Base-by-base conservation (phyloP, 352 stramenopile species). In the Plasmopara muralis region DNA sequence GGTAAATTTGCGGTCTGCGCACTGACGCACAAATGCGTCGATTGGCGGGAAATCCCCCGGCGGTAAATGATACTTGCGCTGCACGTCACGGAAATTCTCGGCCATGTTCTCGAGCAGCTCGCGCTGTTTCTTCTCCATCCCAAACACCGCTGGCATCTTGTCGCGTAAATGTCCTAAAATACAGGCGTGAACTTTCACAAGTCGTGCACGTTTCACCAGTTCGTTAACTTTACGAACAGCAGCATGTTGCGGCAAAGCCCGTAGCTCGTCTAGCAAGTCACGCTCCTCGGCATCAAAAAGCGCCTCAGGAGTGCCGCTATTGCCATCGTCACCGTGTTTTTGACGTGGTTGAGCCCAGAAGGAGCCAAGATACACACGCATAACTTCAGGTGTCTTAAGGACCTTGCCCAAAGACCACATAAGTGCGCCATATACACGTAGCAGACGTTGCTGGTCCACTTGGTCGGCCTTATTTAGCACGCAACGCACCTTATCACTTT, bases 401-500 rank as follows among this genome's bases (percentile, higher is more conserved):
- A 98, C 97, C 64, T 99, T 99, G 53, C 96, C 96, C 49, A 99
- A 80, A 16, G 80, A 97, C 97, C 97, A 99, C 77, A 99, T 97
- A 28, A 99, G 72, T 2, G 96, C 96, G 34, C 96, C 97, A 71
- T 99, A 98, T 61, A 95, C 94, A 43, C 95, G 82, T 89, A 99
- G 98, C 41, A 99, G 82, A 50, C 98, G 89, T 61, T 99, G 95
- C 53, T 95, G 81, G 69, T 98, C 91, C 46, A 99, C 97, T 71
- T 98, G 88, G 79, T 99, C 97, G 29, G 97, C 95, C 69, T 99
- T 99, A 74, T 99, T 99, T 34, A 99, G 83, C 28, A 99, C 91
- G 62, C 96, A 98, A 9, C 96, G 82, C 53, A 99, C 97, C 74
- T 99, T 99, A 69, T 99, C 96, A 68, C 98, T 95, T 51, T 99